Conservation (phyloP, 305 asterid genomes). For the Nicotiana rustica region DNA sequence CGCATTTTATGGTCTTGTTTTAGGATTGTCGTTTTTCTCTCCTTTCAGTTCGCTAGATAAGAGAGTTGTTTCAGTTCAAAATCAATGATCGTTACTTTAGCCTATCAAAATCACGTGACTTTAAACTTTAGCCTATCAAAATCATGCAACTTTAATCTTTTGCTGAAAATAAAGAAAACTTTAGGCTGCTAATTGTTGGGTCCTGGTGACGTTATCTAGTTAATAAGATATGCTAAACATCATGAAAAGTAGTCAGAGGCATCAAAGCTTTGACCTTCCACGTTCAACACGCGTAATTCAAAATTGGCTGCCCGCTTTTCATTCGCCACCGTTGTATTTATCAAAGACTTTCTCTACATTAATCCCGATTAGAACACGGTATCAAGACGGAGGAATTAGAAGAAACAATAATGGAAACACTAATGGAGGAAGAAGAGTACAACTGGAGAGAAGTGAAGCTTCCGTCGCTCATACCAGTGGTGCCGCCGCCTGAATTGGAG, state of each 20-base stretch:
- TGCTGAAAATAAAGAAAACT: no score
- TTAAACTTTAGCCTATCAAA: no score
- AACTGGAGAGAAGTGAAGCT: slow-evolving; percentile 77
- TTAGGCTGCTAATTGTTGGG: no score
- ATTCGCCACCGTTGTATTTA: background rate
- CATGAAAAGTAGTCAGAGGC: background rate
- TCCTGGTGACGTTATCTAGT: no score
- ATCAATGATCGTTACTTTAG: no score
- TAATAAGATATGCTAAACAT: background rate
- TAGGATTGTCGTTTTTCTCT: no score
- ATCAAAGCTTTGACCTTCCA: background rate
- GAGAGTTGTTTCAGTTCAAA: no score
- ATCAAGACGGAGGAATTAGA: slow-evolving; percentile 44
- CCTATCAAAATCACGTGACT: no score
- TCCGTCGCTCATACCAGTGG: slow-evolving; percentile 69
- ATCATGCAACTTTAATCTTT: no score
- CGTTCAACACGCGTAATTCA: background rate
- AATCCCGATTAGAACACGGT: no score
- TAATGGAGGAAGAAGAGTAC: slow-evolving; percentile 85
- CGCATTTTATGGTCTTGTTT: no score
- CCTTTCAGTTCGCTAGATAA: no score
- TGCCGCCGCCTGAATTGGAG: slow-evolving; percentile 68
- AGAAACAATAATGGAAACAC: slow-evolving; percentile 55
- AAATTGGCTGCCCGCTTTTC: background rate
- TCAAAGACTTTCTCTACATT: background rate